Evolutionary conservation across 2,329 filamentous ascomycete genomes (phyloP).

Genomic region (Arthrobotrys iridis): DNA sequence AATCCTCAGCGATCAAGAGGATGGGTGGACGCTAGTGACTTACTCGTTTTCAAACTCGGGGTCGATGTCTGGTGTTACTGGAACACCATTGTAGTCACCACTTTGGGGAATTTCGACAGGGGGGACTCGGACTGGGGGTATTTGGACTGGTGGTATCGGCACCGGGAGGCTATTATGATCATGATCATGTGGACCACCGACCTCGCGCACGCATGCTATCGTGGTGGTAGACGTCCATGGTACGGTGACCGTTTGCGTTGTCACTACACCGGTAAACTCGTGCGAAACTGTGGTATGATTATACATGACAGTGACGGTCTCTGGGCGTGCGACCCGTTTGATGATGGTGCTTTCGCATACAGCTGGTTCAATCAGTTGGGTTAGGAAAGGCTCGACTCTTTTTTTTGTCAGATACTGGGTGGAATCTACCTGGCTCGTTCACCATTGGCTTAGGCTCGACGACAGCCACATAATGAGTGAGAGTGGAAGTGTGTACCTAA

Average conservation of each 20-base stretch:
- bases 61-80: neutral
- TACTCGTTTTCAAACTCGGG: neutral
- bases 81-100: neutral
- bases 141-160: neutral
- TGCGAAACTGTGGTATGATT: constrained; percentile 9
- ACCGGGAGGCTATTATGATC: neutral
- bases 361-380: constrained; percentile 7
- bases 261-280: constrained; percentile 11
- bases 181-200: constrained; percentile 8
- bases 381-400: constrained; percentile 9
- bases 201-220: constrained; percentile 5
- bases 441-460: constrained; percentile 13
- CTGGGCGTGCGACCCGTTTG: constrained; percentile 4
- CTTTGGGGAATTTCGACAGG: too few species aligned
- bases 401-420: constrained; percentile 6
- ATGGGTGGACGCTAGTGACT: neutral
- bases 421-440: constrained; percentile 10
- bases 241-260: neutral
- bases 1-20: neutral
- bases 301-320: constrained; percentile 12
- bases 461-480: constrained; percentile 14
- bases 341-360: constrained; percentile 20
- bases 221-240: constrained; percentile 4
- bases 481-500: constrained; percentile 13
- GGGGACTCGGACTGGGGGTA: neutral